Evolutionary conservation across 1,284 basidiomycete species (phyloP), one percentile per base, ranked within the genome.

Genomic region (Trichosporon sp.): DNA sequence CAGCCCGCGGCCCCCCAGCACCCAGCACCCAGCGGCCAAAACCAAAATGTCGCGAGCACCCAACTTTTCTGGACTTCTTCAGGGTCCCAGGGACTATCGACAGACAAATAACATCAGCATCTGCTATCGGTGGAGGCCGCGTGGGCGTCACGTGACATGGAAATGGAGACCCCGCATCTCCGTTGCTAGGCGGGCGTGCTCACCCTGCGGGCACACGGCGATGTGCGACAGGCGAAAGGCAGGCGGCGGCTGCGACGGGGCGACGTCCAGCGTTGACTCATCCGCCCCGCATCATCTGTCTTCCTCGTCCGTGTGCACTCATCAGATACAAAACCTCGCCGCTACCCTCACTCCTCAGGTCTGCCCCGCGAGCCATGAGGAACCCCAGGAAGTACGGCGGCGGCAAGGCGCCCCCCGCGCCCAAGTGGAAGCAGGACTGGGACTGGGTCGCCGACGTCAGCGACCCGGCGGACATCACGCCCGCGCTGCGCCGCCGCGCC

Each of bases 401-500:
- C 38, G 38, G 18, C 15, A 42, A 42, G 38, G 38, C 38, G 3
- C 18, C 38, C 6, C 11, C 38, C 5, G 38, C 38, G 38, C 18
- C 38, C 38, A 42, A 42, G 38, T 42, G 38, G 38, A 42, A 42
- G 38, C 38, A 9, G 27, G 89, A 78, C 73, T 78, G 12, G 89
- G 89, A 80, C 87, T 86, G 75, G 62, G 15, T 27, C 21, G 18
- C 73, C 71, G 64, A 58, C 29, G 44, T 62, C 2, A 47, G 72
- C 53, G 70, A 75, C 2, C 66, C 67, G 32, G 76, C 75, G 21
- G 86, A 85, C 11, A 70, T 67, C 25, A 47, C 62, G n/a, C 65
- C 25, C 56, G 58, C 58, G 42, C 62, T 47, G 11, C 21, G 66
- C 23, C 60, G 66, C 3, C 23, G 15, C 1, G 29, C 62, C 8